Evolutionary conservation across 2,329 filamentous ascomycete genomes (phyloP).

Genomic region (Trichoderma semiorbis): DNA sequence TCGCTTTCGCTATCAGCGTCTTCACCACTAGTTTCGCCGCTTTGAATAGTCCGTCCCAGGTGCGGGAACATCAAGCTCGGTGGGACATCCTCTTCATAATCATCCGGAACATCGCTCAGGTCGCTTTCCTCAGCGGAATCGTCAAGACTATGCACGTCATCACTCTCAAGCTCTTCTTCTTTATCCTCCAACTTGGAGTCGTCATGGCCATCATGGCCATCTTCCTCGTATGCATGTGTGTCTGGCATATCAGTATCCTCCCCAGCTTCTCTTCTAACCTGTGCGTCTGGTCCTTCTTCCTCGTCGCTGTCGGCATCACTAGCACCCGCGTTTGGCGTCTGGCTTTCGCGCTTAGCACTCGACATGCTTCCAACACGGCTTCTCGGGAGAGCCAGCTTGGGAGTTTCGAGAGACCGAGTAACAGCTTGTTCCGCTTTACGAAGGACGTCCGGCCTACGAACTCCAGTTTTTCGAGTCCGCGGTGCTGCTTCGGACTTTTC

Average conservation of each 20-base stretch:
- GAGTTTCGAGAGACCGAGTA: conserved; percentile 46
- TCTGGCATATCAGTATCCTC: conserved; percentile 45
- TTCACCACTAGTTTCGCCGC: conserved; percentile 33
- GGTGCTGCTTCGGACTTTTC: conserved; percentile 42
- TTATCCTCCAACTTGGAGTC: conserved; percentile 29
- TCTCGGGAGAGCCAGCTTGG: conserved; percentile 43
- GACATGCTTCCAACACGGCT: conserved; percentile 50
- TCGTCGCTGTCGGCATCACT: conserved; percentile 41
- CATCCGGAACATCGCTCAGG: conserved; percentile 60
- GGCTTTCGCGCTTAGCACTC: conserved; percentile 45
- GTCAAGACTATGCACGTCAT: conserved; percentile 52
- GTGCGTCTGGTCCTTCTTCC: conserved; percentile 39
- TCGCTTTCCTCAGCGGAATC: conserved; percentile 68
- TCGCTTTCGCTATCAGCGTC: conserved; percentile 37
- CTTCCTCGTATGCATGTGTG: conserved; percentile 28
- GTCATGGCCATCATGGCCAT: conserved; percentile 30
- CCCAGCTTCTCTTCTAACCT: conserved; percentile 35
- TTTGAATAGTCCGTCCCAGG: conserved; percentile 27
- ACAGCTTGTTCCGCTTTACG: conserved; percentile 61
- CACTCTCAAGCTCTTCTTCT: conserved; percentile 26
- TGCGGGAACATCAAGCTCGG: conserved; percentile 53
- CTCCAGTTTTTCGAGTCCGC: conserved; percentile 41
- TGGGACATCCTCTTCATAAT: conserved; percentile 56
- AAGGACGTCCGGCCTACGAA: conserved; percentile 56
- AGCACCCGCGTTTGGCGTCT: conserved; percentile 35